A percentile compares a stretch with the other conserved stretches of the same genome.
These are phyloP conservation scores for Clitoria ternatea DNA, from an alignment of 306 rosid species.

Conservation along the genomic window DNA sequence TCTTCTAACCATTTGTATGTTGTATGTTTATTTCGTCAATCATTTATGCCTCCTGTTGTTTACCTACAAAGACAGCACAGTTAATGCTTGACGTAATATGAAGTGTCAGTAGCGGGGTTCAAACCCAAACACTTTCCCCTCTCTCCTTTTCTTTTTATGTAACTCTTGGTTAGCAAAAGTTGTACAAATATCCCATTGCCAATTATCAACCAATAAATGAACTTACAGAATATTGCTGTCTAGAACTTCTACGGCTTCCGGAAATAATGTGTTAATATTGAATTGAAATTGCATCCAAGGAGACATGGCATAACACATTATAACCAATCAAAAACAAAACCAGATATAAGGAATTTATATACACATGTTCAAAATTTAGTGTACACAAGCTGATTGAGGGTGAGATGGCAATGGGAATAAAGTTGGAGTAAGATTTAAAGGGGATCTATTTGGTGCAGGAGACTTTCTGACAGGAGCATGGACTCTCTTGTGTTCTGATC, in stretches of 20 bases:
- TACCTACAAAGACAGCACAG: too few species aligned
- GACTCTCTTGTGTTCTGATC: conserved; percentile 34
- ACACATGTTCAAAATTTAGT: conserved; percentile 12
- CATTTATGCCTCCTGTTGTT: background rate
- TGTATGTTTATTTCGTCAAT: background rate
- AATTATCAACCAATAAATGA: background rate
- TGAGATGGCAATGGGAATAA: conserved; percentile 53
- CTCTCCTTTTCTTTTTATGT: too few species aligned
- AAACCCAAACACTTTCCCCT: too few species aligned
- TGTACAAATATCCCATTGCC: background rate
- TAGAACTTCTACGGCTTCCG: background rate
- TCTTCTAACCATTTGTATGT: background rate
- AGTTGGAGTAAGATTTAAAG: conserved; percentile 37
- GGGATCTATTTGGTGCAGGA: conserved; percentile 35
- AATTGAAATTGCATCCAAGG: conserved; percentile 4
- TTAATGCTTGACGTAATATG: too few species aligned
- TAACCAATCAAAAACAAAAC: conserved; percentile 8
- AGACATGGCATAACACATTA: conserved; percentile 26
- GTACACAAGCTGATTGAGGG: conserved; percentile 40
- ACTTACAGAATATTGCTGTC: background rate
- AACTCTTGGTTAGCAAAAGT: background rate
- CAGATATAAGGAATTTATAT: conserved; percentile 33
- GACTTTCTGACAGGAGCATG: conserved; percentile 30
- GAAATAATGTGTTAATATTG: conserved; percentile 17
- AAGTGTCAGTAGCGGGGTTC: too few species aligned